A percentile compares a stretch with the other conserved stretches of the same genome.
Evolutionary conservation across 2,329 filamentous ascomycete species (phyloP).

Genomic region (Calonectria hongkongensis): DNA sequence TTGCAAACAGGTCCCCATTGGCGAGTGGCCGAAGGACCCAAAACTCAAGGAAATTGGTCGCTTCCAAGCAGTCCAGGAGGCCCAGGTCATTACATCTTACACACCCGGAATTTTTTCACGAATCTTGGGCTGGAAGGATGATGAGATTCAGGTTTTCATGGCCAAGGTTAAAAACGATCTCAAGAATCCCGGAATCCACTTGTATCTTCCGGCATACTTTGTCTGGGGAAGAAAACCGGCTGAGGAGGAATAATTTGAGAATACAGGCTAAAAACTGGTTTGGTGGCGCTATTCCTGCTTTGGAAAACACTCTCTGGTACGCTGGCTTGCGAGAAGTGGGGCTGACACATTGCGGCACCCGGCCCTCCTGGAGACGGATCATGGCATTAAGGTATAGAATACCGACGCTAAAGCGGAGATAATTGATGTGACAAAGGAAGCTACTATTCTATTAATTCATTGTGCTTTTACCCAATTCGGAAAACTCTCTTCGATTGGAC

Average conservation of each 20-base stretch:
- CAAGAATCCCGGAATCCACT: constrained; percentile 41
- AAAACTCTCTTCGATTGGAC: constrained; percentile 33
- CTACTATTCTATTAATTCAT: neutral
- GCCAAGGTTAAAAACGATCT: constrained; percentile 48
- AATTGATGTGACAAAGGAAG: neutral
- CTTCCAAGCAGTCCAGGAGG: constrained; percentile 42
- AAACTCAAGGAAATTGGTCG: constrained; percentile 46
- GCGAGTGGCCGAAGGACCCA: constrained; percentile 39
- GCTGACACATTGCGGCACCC: neutral
- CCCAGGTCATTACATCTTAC: constrained; percentile 44
- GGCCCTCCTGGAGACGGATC: neutral
- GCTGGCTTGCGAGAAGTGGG: neutral
- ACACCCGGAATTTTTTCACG: constrained; percentile 45
- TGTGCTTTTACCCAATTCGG: constrained; percentile 19
- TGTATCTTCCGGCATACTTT: constrained; percentile 46
- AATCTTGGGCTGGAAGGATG: constrained; percentile 45
- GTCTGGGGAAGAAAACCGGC: constrained; percentile 45
- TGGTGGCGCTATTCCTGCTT: neutral
- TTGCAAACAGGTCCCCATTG: constrained; percentile 35
- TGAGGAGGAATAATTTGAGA: neutral
- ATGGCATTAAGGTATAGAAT: constrained; percentile 2
- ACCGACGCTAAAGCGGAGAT: constrained; percentile 15
- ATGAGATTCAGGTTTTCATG: constrained; percentile 47
- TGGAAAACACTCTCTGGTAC: constrained; percentile 21
- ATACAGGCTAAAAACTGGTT: neutral